Conservation (phyloP, 441 rosid species). For the Croton laevigatus region DNA sequence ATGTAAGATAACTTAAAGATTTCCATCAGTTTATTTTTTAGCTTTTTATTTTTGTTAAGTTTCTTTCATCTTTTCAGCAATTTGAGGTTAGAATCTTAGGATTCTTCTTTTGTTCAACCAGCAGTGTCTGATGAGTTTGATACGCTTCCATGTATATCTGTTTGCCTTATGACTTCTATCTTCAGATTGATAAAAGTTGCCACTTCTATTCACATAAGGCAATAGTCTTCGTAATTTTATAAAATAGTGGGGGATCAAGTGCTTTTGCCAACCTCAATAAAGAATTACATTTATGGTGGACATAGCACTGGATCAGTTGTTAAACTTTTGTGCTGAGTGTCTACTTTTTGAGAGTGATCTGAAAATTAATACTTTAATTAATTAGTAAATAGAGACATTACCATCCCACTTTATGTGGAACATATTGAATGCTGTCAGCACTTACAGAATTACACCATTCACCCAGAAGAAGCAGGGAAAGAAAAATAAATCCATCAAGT, state of each 20-base stretch:
- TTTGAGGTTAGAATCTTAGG: conserved; percentile 10
- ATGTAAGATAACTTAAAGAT: conserved; percentile 42
- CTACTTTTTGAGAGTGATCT: neutral
- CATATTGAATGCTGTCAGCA: conserved; percentile 3
- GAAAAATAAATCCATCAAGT: neutral
- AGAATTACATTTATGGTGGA: neutral
- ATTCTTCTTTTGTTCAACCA: neutral
- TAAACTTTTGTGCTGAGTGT: neutral
- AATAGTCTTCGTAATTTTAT: neutral
- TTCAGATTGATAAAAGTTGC: neutral
- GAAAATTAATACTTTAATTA: neutral
- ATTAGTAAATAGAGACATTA: neutral
- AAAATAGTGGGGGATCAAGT: neutral
- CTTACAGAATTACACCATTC: neutral
- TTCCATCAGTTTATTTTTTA: neutral
- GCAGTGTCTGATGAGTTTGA: conserved; percentile 7
- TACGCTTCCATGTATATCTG: conserved; percentile 1
- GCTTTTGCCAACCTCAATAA: neutral
- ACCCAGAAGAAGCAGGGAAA: neutral
- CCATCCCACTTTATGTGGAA: neutral
- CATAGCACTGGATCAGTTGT: neutral
- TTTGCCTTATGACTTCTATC: conserved; percentile 3
- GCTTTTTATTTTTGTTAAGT: conserved; percentile 9
- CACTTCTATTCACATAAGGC: neutral
- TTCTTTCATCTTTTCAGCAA: conserved; percentile 2